phyloP scores from a whole-genome alignment of 2,329 filamentous ascomycete genomes.

The Neonectria magnoliae region DNA sequence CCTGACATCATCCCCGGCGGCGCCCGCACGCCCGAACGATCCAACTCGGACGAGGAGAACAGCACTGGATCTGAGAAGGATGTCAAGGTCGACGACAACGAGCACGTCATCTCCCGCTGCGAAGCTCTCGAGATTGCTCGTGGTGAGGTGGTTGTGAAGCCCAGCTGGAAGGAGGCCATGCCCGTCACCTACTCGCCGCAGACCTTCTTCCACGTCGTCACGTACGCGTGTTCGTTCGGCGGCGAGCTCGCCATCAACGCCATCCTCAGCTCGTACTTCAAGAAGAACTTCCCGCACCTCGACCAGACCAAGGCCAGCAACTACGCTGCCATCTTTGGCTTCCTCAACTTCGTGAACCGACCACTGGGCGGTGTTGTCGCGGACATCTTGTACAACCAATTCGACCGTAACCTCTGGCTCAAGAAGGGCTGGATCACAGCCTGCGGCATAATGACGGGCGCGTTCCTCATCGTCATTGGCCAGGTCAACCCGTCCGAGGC shows the following conservation, averaged over 20 bases:
- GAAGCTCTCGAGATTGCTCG: conserved; percentile 66
- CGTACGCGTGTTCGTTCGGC: conserved; percentile 73
- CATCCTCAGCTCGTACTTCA: conserved; percentile 67
- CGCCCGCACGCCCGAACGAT: conserved; percentile 54
- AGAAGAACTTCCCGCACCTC: conserved; percentile 67
- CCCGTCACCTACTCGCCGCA: conserved; percentile 61
- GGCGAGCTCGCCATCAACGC: conserved; percentile 71
- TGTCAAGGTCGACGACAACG: conserved; percentile 51
- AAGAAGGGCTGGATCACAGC: conserved; percentile 58
- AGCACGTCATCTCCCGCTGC: conserved; percentile 58
- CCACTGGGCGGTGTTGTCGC: conserved; percentile 70
- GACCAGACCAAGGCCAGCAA: conserved; percentile 65
- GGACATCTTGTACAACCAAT: conserved; percentile 59
- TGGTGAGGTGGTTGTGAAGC: conserved; percentile 64
- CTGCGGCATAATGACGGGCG: conserved; percentile 70
- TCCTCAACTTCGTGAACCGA: conserved; percentile 75
- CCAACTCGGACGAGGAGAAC: conserved; percentile 47
- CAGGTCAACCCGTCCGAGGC: conserved; percentile 69
- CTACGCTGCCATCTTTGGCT: conserved; percentile 79
- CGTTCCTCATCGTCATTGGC: conserved; percentile 69
- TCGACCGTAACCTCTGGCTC: conserved; percentile 47
- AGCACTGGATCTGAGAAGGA: conserved; percentile 49
- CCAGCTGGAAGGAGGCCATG: conserved; percentile 61
- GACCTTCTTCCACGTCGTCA: conserved; percentile 63
- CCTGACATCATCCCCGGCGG: conserved; percentile 61